Conservation (phyloP, 108 stramenopile genomes). For the Cylindrotheca fusiformis region DNA sequence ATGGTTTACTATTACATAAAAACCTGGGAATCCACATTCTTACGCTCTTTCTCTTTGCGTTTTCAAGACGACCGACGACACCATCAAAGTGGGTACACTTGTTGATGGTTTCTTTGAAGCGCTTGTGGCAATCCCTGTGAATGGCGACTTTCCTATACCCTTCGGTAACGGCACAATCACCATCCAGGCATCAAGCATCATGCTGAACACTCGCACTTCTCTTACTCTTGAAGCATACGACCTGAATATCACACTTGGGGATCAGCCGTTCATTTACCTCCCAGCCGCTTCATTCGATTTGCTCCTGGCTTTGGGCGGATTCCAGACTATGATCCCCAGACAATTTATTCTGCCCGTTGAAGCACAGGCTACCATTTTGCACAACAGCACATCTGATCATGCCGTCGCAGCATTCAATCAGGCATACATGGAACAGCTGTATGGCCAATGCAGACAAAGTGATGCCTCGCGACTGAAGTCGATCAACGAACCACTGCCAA, state of each 20-base stretch:
- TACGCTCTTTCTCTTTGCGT: no score
- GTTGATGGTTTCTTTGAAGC: no score
- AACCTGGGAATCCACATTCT: no score
- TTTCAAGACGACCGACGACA: no score
- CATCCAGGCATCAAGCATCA: not conserved
- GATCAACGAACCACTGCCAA: constrained; percentile 41
- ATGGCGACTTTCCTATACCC: no score
- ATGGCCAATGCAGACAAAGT: constrained; percentile 15
- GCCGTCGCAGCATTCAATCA: constrained; percentile 29
- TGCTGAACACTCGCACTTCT: not conserved
- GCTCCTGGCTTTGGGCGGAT: not conserved
- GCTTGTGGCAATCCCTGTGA: no score
- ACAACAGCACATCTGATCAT: constrained; percentile 39
- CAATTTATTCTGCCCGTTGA: not conserved
- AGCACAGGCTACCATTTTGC: constrained; percentile 26
- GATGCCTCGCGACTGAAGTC: constrained; percentile 3
- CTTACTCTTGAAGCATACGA: not conserved
- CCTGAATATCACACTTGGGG: not conserved
- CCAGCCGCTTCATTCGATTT: not conserved
- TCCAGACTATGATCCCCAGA: not conserved
- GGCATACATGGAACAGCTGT: constrained; percentile 18
- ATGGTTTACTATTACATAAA: no score
- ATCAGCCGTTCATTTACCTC: not conserved
- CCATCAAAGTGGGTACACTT: no score
- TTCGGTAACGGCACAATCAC: no score